Conservation (phyloP, 164 flowering plant genomes). For the Hamamelis virginiana region DNA sequence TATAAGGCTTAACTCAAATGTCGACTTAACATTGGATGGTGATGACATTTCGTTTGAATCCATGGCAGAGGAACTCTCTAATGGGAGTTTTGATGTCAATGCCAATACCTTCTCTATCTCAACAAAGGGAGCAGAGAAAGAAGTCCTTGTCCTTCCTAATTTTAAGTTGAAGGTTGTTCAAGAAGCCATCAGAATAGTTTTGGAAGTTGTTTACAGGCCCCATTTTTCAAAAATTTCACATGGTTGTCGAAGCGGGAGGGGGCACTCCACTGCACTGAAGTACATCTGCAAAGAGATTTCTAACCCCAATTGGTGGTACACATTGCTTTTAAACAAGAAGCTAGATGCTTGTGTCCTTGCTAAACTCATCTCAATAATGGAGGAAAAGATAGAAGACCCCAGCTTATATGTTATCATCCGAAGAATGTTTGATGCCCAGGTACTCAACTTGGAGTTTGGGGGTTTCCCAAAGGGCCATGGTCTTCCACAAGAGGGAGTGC, state of each 20-base stretch:
- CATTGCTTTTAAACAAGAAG: conserved; percentile 49
- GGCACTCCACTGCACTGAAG: conserved; percentile 58
- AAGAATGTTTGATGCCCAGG: conserved; percentile 63
- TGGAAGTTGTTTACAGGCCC: conserved; percentile 84
- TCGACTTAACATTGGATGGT: conserved; percentile 34
- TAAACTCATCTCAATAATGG: conserved; percentile 61
- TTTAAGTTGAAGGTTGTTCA: conserved; percentile 66
- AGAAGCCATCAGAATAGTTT: conserved; percentile 77
- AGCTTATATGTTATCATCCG: conserved; percentile 41
- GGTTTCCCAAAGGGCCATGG: conserved; percentile 93
- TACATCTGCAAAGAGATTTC: conserved; percentile 68
- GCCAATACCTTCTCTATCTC: conserved; percentile 57
- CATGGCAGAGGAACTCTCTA: conserved; percentile 60
- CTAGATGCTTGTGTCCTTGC: conserved; percentile 45
- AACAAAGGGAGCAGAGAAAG: conserved; percentile 50
- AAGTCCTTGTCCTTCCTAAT: conserved; percentile 74
- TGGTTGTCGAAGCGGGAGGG: conserved; percentile 89
- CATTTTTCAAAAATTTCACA: conserved; percentile 85
- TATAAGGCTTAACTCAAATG: conserved; percentile 63
- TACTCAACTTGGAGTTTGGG: conserved; percentile 88
- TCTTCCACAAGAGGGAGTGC: conserved; percentile 90
- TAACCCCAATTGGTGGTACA: conserved; percentile 78
- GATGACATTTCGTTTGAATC: conserved; percentile 45
- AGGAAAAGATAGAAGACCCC: conserved; percentile 69
- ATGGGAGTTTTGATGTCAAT: conserved; percentile 54